Conservation (phyloP, 805 yeast species). For the Lipomyces sp. region DNA sequence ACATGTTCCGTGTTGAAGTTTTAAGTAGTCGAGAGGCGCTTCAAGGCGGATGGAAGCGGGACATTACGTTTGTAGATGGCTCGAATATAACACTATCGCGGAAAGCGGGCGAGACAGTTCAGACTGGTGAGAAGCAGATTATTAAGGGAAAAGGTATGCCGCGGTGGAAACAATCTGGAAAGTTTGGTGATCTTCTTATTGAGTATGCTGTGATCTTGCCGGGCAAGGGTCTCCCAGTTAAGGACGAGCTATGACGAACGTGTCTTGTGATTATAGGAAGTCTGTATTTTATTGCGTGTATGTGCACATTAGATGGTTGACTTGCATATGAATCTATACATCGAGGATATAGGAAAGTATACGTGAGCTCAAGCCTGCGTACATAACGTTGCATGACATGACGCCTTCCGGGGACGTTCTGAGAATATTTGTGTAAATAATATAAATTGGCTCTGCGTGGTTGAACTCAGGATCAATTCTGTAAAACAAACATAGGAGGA, state of each 20-base stretch:
- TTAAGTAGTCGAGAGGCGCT: conserved; percentile 73
- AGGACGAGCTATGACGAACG: conserved; percentile 9
- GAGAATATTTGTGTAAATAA: too few relatives aligned
- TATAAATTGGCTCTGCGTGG: too few relatives aligned
- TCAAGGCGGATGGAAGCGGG: conserved; percentile 79
- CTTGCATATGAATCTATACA: background rate
- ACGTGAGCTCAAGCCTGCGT: too few relatives aligned
- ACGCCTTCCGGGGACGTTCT: too few relatives aligned
- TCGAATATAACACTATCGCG: conserved; percentile 58
- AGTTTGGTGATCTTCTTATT: conserved; percentile 56
- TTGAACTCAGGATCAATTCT: too few relatives aligned
- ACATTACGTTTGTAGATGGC: conserved; percentile 68
- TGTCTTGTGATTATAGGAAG: background rate
- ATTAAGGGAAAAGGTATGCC: conserved; percentile 90
- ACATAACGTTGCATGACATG: background rate
- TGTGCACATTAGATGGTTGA: background rate
- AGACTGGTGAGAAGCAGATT: conserved; percentile 72
- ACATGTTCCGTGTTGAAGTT: conserved; percentile 81
- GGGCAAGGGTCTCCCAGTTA: conserved; percentile 21
- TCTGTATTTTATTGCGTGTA: background rate
- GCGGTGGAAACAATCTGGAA: conserved; percentile 52
- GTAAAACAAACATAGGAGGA: too few relatives aligned
- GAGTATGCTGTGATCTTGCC: conserved; percentile 50
- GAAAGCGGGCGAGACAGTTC: conserved; percentile 55
- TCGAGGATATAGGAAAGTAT: background rate